phyloP scores from a whole-genome alignment of 2,329 filamentous ascomycete species.

The Neofusicoccum laricinum region DNA sequence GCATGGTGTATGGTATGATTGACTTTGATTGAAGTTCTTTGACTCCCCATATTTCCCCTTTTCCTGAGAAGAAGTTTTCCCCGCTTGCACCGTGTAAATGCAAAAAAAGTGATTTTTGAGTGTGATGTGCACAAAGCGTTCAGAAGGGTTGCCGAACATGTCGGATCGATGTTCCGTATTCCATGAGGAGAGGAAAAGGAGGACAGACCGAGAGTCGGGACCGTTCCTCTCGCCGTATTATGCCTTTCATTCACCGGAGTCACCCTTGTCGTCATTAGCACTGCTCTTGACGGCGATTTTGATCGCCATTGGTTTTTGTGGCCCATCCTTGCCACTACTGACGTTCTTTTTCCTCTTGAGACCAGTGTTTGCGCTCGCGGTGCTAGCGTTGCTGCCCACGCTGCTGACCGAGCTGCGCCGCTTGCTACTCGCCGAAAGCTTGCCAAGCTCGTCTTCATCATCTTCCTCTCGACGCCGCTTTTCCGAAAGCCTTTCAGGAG shows the following conservation, averaged over 20 bases:
- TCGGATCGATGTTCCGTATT: neutral
- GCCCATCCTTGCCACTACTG: slow-evolving; percentile 44
- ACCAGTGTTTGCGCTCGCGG: slow-evolving; percentile 24
- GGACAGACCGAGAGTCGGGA: neutral
- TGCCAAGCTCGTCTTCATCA: slow-evolving; percentile 87
- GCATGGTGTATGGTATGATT: neutral
- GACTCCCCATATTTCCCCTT: neutral
- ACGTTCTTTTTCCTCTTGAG: slow-evolving; percentile 36
- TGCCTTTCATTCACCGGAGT: neutral
- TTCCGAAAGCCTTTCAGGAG: slow-evolving; percentile 75
- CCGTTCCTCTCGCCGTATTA: neutral
- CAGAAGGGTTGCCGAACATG: neutral
- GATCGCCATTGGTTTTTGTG: slow-evolving; percentile 37
- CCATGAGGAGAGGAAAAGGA: neutral
- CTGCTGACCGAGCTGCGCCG: slow-evolving; percentile 38
- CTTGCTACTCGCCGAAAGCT: slow-evolving; percentile 60
- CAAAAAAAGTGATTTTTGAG: neutral
- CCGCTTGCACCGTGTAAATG: slow-evolving; percentile 9
- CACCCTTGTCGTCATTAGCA: slow-evolving; percentile 11
- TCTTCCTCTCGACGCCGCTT: slow-evolving; percentile 91
- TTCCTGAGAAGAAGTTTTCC: neutral
- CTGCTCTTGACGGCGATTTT: slow-evolving; percentile 39
- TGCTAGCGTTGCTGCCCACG: slow-evolving; percentile 20
- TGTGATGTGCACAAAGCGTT: neutral
- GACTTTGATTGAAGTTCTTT: slow-evolving; percentile 5